Base-by-base conservation (phyloP, 2,329 filamentous ascomycete genomes). In the Elsinoe fawcettii region DNA sequence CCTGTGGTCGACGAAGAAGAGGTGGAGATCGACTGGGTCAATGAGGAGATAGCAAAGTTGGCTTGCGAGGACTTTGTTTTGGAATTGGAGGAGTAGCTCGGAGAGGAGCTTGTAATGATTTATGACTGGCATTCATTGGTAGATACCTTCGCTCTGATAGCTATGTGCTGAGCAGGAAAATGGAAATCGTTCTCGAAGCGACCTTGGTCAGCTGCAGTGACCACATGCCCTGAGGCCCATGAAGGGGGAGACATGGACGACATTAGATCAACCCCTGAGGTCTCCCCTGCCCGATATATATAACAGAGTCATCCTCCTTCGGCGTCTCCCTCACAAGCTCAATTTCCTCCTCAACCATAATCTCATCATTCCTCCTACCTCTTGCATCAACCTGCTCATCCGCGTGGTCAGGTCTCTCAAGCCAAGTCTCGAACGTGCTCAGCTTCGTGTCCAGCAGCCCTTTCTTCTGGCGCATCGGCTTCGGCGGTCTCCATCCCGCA, bases 51-150 rank as follows among this genome's bases (percentile, higher is more conserved):
- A 7, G 54, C 46, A 16, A 46, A 36, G 14, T 22, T 56, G 20
- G 54, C 41, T n/a, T 18, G 22, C 7, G 54, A 56, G 54, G 54
- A 56, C 20, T 56, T 56, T 49, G 39, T 56, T 2, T 25, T 56
- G 43, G 54, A 56, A 9, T 34, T 56, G 30, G 30, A 36, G 12
- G 51, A 11, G 14, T 18, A 22, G 14, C 7, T 5, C 5, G 49
- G 9, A 12, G 18, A 20, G 23, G 20, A 14, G 14, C 8, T 39
- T 53, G 49, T 39, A 53, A 53, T 39, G 49, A 53, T 32, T 53
- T 36, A 53, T n/a, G 49, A 53, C 16, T 32, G 14, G 34, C 46
- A 51, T 25, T 34, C 46, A 25, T 34, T 44, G 25, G 32, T 53
- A 39, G 49, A 53, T 53, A 53, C 30, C 49, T 36, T n/a, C 32